A percentile compares a stretch with the other conserved stretches of the same genome.
Conservation (phyloP, 2,329 filamentous ascomycete species). For the Coniochaeta hoffmannii region DNA sequence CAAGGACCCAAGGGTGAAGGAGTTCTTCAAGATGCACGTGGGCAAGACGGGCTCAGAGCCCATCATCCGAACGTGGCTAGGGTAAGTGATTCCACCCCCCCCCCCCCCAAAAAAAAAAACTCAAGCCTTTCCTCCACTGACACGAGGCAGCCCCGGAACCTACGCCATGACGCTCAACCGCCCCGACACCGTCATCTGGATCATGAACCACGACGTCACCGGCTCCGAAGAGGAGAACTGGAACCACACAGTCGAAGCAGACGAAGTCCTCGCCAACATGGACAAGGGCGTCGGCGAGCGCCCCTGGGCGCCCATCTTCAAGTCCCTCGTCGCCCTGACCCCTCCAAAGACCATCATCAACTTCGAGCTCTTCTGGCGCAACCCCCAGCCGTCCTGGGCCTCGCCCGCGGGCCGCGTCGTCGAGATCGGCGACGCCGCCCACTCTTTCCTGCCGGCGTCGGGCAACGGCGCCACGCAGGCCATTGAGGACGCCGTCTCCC, state of each 20-base stretch:
- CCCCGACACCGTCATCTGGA: constrained; percentile 26
- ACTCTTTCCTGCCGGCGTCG: constrained; percentile 31
- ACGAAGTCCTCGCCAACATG: constrained; percentile 28
- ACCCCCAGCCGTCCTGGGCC: constrained; percentile 29
- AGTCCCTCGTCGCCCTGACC: constrained; percentile 23
- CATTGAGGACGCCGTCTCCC: constrained; percentile 31
- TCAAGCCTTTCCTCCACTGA: constrained; percentile 11
- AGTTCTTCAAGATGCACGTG: constrained; percentile 32
- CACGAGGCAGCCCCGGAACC: constrained; percentile 29
- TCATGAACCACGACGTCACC: constrained; percentile 31
- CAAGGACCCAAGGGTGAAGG: constrained; percentile 28
- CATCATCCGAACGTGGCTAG: constrained; percentile 37
- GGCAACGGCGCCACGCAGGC: constrained; percentile 34
- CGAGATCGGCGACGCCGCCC: constrained; percentile 31
- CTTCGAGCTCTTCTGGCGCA: constrained; percentile 33
- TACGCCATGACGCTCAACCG: constrained; percentile 26
- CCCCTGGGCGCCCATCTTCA: constrained; percentile 24
- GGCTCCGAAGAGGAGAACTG: constrained; percentile 28
- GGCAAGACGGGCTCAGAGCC: constrained; percentile 30
- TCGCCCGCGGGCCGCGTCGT: constrained; percentile 25
- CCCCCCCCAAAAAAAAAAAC: too few species aligned
- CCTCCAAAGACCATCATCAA: constrained; percentile 21
- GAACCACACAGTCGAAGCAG: constrained; percentile 25
- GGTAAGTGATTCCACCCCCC: constrained; percentile 25
- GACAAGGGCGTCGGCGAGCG: constrained; percentile 19